Evolutionary conservation across 2,329 filamentous ascomycete species (phyloP), one percentile per base, ranked within the genome.

Genomic region (Aspergillus awamori): DNA sequence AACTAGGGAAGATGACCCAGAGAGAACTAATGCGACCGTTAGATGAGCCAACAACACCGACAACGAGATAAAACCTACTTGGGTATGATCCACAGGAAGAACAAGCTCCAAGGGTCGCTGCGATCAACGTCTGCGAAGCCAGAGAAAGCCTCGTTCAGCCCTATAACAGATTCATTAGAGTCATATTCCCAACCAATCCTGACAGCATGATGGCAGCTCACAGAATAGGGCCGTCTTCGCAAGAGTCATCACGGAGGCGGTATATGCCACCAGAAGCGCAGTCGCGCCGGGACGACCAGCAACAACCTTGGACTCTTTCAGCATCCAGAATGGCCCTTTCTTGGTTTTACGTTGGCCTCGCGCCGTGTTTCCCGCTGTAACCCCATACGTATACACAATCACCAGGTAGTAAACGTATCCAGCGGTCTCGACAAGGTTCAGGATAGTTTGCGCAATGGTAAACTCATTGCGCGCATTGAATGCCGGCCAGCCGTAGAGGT

Each of bases 401-500:
- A 79, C 83, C 15, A 89, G 80, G 69, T 87, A 94, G 76, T 79
- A 80, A 58, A 79, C 76, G 72, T 93, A 94, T 69, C 88, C 82
- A 36, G 79, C 59, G 3, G 85, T 87, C 81, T 95, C 91, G 57
- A 91, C 67, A 6, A 86, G 75, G 71, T 94, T 95, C 65, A 93
- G 73, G 6, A 81, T 69, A 28, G 84, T 84, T 81, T 96, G 92
- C 39, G 92, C 91, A 45, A 83, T 85, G 0, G 90, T 91, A 77
- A 96, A 97, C 38, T 92, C 92, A 72, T 88, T 87, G 22, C 82
- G 76, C 15, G 82, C 82, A 63, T 90, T 79, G 74, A 84, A 92
- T 4, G 89, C 88, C 69, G 89, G 87, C 81, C 84, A 89, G 43
- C 92, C 92, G 79, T 97, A 97, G 33, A 94, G 82, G 75, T 93